These are phyloP conservation scores for Adansonia gregorii DNA, from an alignment of 441 rosid species.

Conservation along the genomic window DNA sequence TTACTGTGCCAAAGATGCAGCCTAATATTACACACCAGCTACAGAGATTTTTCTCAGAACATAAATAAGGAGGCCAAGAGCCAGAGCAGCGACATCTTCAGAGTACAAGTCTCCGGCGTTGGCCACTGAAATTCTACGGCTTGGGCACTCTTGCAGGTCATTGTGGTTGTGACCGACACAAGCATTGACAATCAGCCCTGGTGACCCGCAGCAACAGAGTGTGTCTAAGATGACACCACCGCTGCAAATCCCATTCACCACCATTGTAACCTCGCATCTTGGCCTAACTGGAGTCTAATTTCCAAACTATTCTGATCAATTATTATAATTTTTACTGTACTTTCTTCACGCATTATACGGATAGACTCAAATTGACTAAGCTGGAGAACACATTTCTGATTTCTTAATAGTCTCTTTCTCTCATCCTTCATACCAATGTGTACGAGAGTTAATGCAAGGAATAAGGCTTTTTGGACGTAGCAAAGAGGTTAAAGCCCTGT, in stretches of 20 bases:
- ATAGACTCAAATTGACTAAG: background rate
- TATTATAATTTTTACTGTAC: background rate
- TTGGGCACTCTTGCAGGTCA: constrained; percentile 46
- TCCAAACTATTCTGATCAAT: too few species aligned
- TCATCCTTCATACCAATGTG: background rate
- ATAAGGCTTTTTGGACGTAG: background rate
- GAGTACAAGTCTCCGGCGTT: constrained; percentile 41
- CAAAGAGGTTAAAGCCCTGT: background rate
- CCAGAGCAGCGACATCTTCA: constrained; percentile 51
- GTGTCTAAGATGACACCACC: constrained; percentile 9
- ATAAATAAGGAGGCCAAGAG: constrained; percentile 55
- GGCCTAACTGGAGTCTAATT: too few species aligned
- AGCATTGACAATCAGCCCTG: constrained; percentile 41
- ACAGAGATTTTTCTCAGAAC: constrained; percentile 56
- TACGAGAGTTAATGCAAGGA: background rate
- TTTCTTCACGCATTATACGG: background rate
- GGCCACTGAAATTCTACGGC: constrained; percentile 40
- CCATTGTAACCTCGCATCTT: too few species aligned
- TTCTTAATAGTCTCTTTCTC: background rate
- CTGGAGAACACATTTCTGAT: background rate
- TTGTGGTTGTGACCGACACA: constrained; percentile 44
- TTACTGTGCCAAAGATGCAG: constrained; percentile 38
- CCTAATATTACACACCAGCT: constrained; percentile 48
- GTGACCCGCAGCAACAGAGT: constrained; percentile 34
- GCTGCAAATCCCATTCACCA: background rate